Conservation (phyloP, 2,329 filamentous ascomycete species). For the Ilyonectria mors-panacis region DNA sequence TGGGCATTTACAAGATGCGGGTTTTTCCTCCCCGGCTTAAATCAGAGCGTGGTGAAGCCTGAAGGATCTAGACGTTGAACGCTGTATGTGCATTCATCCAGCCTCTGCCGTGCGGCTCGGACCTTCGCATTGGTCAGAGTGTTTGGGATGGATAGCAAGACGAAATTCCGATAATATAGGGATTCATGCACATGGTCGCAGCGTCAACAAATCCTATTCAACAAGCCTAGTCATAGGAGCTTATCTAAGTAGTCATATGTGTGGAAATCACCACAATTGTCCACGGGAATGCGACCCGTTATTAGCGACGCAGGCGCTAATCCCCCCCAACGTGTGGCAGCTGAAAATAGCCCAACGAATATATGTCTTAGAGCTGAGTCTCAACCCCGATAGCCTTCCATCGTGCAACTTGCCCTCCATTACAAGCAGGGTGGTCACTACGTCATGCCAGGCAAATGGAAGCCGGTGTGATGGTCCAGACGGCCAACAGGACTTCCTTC, state of each 20-base stretch:
- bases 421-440: conserved; percentile 3
- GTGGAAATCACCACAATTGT: no score
- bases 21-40: background rate
- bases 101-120: background rate
- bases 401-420: conserved; percentile 5
- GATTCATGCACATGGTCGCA: conserved; percentile 22
- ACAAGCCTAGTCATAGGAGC: background rate
- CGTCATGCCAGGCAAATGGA: conserved; percentile 10
- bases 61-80: background rate
- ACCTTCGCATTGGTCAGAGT: conserved; percentile 16
- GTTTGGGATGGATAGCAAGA: conserved; percentile 6
- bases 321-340: no score
- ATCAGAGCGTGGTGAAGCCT: background rate
- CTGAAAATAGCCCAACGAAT: background rate
- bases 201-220: background rate
- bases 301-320: no score
- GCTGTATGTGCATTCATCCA: conserved; percentile 18
- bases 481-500: background rate
- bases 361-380: background rate
- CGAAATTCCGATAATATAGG: conserved; percentile 23
- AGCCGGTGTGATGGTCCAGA: conserved; percentile 5
- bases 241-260: no score
- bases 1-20: background rate
- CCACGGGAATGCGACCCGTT: no score
- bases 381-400: background rate